phyloP scores from a whole-genome alignment of 108 stramenopile genomes.

The Skeletonema costatum region DNA sequence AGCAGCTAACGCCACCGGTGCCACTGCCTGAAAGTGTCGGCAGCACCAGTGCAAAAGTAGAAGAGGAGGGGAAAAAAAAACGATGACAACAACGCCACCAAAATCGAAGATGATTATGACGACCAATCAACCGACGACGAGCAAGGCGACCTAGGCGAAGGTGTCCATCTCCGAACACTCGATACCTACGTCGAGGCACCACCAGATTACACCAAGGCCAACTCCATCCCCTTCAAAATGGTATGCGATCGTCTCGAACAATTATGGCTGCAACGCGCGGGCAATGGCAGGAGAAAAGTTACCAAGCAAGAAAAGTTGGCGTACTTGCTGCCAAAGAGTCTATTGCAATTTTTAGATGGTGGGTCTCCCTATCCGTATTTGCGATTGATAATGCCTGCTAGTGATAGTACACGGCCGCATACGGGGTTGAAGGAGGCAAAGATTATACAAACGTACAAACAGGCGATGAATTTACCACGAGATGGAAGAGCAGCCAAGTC shows the following conservation, averaged over 20 bases:
- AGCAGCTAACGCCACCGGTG: not conserved
- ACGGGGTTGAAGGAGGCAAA: constrained; percentile 68
- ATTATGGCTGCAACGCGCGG: constrained; percentile 47
- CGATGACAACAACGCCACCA: not conserved
- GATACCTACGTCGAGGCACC: constrained; percentile 38
- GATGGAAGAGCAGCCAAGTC: constrained; percentile 41
- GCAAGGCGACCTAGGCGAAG: constrained; percentile 28
- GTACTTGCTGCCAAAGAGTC: constrained; percentile 46
- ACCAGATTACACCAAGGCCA: constrained; percentile 63
- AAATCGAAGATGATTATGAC: not conserved
- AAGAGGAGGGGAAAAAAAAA: not conserved
- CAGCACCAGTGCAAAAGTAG: not conserved
- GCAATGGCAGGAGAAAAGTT: constrained; percentile 17
- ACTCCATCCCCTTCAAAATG: constrained; percentile 52
- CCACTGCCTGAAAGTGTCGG: not conserved
- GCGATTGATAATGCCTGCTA: constrained; percentile 72
- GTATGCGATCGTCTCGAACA: constrained; percentile 62
- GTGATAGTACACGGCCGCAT: constrained; percentile 59
- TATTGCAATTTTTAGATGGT: constrained; percentile 39
- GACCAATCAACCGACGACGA: constrained; percentile 20
- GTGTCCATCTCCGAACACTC: constrained; percentile 25
- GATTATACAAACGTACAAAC: constrained; percentile 70
- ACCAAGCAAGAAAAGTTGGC: constrained; percentile 45
- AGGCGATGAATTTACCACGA: constrained; percentile 59
- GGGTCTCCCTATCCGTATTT: constrained; percentile 64